Evolutionary conservation across 2,329 filamentous ascomycete species (phyloP).

Genomic region (Talaromyces verruculosus): DNA sequence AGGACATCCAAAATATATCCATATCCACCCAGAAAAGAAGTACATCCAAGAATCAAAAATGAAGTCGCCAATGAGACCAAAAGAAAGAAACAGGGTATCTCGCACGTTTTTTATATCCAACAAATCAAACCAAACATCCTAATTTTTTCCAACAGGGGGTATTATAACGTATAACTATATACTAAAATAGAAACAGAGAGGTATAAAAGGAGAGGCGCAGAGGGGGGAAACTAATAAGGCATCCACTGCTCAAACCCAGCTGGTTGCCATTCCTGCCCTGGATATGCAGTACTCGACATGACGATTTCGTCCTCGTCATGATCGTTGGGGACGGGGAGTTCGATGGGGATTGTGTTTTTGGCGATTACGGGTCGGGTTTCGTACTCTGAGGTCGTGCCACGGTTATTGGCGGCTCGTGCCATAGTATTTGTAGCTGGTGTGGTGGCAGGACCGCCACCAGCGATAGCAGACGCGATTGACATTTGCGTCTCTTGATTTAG

Average conservation of each 20-base stretch:
- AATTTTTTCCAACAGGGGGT: neutral
- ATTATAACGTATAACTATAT: neutral
- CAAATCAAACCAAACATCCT: neutral
- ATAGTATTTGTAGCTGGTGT: neutral
- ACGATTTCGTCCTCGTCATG: conserved; percentile 47
- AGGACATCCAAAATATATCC: neutral
- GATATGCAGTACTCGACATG: conserved; percentile 52
- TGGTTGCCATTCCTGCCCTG: conserved; percentile 50
- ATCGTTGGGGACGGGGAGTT: conserved; percentile 37
- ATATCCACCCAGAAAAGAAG: neutral
- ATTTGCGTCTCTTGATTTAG: neutral
- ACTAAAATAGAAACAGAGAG: neutral
- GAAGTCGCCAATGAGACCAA: neutral
- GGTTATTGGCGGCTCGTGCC: neutral
- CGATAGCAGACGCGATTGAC: neutral
- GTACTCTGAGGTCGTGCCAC: conserved; percentile 16
- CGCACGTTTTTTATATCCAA: neutral
- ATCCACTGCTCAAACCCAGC: conserved; percentile 23
- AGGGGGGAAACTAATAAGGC: conserved; percentile 19
- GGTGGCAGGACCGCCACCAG: neutral
- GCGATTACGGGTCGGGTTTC: conserved; percentile 28
- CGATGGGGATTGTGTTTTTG: conserved; percentile 31
- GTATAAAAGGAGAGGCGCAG: neutral
- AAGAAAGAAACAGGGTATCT: neutral
- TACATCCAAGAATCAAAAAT: neutral